Percentiles rank a stretch among this genome's conserved stretches.
phyloP scores from a whole-genome alignment of 192 early-diverging fungal species.

The Physocladia obscura region DNA sequence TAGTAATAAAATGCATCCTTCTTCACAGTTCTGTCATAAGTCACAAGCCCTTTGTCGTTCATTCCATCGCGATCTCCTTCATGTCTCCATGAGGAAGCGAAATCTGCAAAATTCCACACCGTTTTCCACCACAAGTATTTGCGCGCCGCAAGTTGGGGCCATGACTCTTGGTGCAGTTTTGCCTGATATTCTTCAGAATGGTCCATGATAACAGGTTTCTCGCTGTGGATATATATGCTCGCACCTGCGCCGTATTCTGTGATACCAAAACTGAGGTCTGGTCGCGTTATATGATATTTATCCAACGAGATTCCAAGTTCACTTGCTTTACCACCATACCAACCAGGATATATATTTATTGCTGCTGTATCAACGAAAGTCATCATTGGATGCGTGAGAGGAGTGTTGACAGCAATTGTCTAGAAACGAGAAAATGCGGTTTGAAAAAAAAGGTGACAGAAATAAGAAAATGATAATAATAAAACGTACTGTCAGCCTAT shows the following conservation, averaged over 20 bases:
- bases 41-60: constrained; percentile 15
- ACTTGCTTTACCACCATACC: not conserved
- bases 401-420: constrained; percentile 15
- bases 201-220: not conserved
- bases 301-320: not conserved
- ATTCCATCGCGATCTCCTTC: not conserved
- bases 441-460: not conserved
- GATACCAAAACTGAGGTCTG: not conserved
- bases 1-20: constrained; percentile 26
- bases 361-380: not conserved
- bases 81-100: not conserved
- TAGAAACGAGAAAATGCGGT: not conserved
- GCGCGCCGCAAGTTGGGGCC: constrained; percentile 7
- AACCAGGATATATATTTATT: constrained; percentile 8
- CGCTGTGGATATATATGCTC: constrained; percentile 15
- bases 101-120: constrained; percentile 17
- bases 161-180: not conserved
- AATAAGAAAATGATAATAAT: not conserved
- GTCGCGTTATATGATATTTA: not conserved
- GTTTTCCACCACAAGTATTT: constrained; percentile 22
- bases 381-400: not conserved
- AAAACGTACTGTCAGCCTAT: constrained; percentile 13
- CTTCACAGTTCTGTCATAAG: not conserved
- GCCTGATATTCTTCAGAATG: constrained; percentile 24
- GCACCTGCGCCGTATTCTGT: constrained; percentile 22